phyloP scores from a whole-genome alignment of 495 filamentous ascomycete species.

The Thermothielavioides terrestris region DNA sequence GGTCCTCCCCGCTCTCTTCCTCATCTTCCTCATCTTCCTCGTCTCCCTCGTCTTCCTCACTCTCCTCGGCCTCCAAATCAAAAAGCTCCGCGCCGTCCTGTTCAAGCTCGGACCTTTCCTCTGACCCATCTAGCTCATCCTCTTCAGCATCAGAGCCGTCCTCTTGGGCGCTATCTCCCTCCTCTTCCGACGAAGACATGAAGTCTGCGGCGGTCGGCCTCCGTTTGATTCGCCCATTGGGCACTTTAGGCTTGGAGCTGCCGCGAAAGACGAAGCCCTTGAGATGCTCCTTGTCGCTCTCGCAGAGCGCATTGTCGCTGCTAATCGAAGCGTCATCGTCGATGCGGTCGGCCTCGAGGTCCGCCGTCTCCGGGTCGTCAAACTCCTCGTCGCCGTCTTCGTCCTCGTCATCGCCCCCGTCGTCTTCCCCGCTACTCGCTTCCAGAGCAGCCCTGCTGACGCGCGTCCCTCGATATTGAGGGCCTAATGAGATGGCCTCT shows the following conservation, averaged over 20 bases:
- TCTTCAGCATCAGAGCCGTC: constrained; percentile 12
- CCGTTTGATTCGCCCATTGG: constrained; percentile 21
- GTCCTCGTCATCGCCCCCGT: constrained; percentile 30
- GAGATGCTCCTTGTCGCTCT: constrained; percentile 54
- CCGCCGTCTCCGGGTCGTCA: constrained; percentile 37
- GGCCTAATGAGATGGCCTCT: constrained; percentile 56
- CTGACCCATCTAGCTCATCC: constrained; percentile 18
- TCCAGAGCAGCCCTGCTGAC: constrained; percentile 67
- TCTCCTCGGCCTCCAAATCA: constrained; percentile 29
- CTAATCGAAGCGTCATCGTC: constrained; percentile 50
- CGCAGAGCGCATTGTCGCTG: constrained; percentile 53
- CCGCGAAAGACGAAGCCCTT: constrained; percentile 45
- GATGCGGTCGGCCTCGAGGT: constrained; percentile 39
- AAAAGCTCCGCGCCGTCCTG: constrained; percentile 18
- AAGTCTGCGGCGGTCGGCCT: constrained; percentile 43
- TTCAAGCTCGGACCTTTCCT: constrained; percentile 19
- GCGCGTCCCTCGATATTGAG: constrained; percentile 70
- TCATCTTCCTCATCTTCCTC: constrained; percentile 28
- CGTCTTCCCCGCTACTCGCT: constrained; percentile 29
- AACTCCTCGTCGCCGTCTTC: constrained; percentile 33
- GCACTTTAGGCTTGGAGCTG: constrained; percentile 38
- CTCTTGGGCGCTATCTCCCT: constrained; percentile 29
- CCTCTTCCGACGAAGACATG: constrained; percentile 40
- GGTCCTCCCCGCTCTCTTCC: constrained; percentile 35
- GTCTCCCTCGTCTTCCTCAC: constrained; percentile 31